These are phyloP conservation scores for Apostasia shenzhenica DNA, from an alignment of 106 monocot genomes.

Conservation along the genomic window DNA sequence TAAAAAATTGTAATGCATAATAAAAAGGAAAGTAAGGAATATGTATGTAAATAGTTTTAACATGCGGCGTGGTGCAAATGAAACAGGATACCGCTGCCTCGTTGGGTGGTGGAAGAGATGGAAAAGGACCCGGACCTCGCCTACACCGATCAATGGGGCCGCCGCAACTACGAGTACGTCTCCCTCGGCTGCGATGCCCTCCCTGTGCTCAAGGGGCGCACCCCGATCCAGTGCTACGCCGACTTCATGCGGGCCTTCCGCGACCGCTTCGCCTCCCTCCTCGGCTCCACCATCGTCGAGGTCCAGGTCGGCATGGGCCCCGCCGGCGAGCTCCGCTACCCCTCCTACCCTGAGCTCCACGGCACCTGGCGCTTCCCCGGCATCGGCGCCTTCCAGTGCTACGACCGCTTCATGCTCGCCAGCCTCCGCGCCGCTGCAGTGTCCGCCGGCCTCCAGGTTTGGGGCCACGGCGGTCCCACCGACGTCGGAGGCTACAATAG, in stretches of 20 bases:
- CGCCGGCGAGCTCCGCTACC: constrained; percentile 84
- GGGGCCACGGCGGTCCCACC: constrained; percentile 68
- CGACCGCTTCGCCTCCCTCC: constrained; percentile 45
- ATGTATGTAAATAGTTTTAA: too few relatives aligned
- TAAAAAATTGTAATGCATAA: too few relatives aligned
- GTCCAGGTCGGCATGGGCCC: constrained; percentile 97
- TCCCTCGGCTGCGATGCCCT: constrained; percentile 77
- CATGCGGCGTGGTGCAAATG: not conserved
- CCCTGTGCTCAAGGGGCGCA: constrained; percentile 75
- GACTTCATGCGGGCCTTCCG: constrained; percentile 95
- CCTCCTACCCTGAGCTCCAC: constrained; percentile 73
- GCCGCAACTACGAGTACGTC: constrained; percentile 88
- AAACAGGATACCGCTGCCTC: constrained; percentile 63
- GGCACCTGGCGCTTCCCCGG: constrained; percentile 90
- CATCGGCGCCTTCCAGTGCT: constrained; percentile 92
- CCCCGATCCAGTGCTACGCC: constrained; percentile 75
- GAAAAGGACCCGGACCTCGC: constrained; percentile 52
- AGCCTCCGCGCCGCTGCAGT: constrained; percentile 66
- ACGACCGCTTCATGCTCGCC: constrained; percentile 72
- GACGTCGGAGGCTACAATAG: constrained; percentile 78
- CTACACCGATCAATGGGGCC: constrained; percentile 72
- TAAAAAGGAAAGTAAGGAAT: too few relatives aligned
- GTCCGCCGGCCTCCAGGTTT: constrained; percentile 58
- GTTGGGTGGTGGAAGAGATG: constrained; percentile 67
- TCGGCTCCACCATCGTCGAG: constrained; percentile 82